These are phyloP conservation scores for Colletotrichum spinosum DNA, from an alignment of 2,329 filamentous ascomycete species.

Conservation along the genomic window DNA sequence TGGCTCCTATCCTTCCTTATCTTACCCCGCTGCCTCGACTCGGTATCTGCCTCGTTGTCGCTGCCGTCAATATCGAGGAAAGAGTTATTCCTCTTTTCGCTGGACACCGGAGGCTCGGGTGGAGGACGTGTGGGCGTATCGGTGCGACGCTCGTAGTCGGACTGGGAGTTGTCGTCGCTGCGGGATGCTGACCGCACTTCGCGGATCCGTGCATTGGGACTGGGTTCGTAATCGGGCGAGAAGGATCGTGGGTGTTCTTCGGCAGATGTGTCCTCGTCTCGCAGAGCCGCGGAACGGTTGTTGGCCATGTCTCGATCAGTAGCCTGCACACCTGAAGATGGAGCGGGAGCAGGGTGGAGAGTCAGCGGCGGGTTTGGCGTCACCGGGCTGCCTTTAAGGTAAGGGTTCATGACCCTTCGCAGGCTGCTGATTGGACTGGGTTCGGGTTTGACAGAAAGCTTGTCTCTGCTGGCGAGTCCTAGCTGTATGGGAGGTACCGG, in stretches of 20 bases:
- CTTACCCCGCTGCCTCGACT: constrained; percentile 38
- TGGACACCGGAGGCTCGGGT: constrained; percentile 45
- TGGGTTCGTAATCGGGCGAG: constrained; percentile 80
- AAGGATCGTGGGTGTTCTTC: constrained; percentile 67
- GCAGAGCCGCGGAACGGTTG: constrained; percentile 7
- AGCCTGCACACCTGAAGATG: not conserved
- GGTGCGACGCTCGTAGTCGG: constrained; percentile 32
- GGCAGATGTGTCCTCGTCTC: constrained; percentile 14
- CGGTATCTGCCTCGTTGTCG: constrained; percentile 57
- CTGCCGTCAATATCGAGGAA: constrained; percentile 64
- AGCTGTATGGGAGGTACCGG: constrained; percentile 48
- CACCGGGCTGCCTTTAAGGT: constrained; percentile 61
- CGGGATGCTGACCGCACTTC: constrained; percentile 64
- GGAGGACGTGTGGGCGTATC: constrained; percentile 51
- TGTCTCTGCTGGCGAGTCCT: constrained; percentile 43
- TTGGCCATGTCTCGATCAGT: constrained; percentile 27
- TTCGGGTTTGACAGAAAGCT: constrained; percentile 49
- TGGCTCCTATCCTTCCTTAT: constrained; percentile 13
- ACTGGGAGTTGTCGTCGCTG: constrained; percentile 29
- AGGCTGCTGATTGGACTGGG: constrained; percentile 82
- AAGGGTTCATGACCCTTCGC: constrained; percentile 88
- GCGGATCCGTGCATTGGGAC: constrained; percentile 77
- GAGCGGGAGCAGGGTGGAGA: constrained; percentile 14
- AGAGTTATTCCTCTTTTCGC: constrained; percentile 55
- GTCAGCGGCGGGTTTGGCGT: constrained; percentile 32